Evolutionary conservation across 106 monocot species (phyloP), one percentile per base, ranked within the genome.

Genomic region (Platanthera zijinensis): DNA sequence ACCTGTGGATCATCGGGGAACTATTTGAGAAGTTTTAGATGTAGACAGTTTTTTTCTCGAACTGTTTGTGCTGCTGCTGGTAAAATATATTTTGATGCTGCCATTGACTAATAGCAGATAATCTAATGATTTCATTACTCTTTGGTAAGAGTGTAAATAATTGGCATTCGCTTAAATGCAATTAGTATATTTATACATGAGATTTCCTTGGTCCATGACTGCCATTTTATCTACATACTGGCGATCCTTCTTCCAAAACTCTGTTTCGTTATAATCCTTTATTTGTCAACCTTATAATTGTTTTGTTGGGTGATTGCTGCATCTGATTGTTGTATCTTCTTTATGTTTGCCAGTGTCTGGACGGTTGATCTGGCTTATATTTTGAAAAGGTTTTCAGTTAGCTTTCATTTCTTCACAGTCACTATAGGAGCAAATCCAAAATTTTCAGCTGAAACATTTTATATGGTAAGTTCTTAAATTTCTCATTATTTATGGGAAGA

Each of bases 361-460:
- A 96, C 96, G 8, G 86, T 96, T 83, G 96, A 96, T 78, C 78
- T 96, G 78, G 93, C 93, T 46, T 96, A 91, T 79, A 84, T 96
- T 79, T 78, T 96, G 78, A 87, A 93, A 78, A 92, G 80, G 70
- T 94, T 91, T 77, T 91, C 89, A 10, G 86, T 97, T 70, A 78
- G 71, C 17, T 97, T 94, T 75, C 93, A 84, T 63, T 97, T 91
- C 80, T 86, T 91, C 79, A 97, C 97, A 10, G 86, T 97, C 3
- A 97, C 89, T 74, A 56, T 97, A 56, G 97, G 97, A 69, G 97
- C 81, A 63, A 94, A 94, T 84, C 97, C 93, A 71, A 82, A 84
- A 32, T 97, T 84, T 80, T 87, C 87, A 48, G 86, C 80, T 45
- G 89, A 97, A 84, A 73, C 79, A 12, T 97, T 87, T 74, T 97